Base-by-base conservation (phyloP, 73 alveolate species). In the Paramecium bursaria region DNA sequence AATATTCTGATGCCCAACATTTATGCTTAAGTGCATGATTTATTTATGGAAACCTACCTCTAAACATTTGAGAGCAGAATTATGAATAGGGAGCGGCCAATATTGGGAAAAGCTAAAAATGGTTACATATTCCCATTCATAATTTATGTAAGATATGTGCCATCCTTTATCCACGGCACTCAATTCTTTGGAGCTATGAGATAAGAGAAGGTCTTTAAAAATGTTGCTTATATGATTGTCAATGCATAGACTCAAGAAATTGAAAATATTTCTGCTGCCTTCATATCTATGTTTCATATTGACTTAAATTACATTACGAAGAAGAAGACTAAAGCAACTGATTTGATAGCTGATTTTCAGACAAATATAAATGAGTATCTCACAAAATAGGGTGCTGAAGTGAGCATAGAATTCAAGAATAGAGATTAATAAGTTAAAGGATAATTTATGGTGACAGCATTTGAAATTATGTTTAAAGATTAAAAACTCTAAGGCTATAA, bases 71-170 rank as follows among this genome's bases (percentile, higher is more conserved):
- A 79, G 23, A 53, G 85, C 11, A 79, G 76, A 79, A 73, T 79
- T 1, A 48, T 79, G 53, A 79, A 79, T 42, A 79, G 85, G 54
- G 89, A 79, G 54, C 30, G 89, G n/a, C 19, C 54, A 42, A 42
- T 79, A 4, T 49, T 79, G 4, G 89, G 89, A 4, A 79, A 79
- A 54, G 27, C 89, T n/a, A 79, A 79, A 53, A 79, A 79, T 54
- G 89, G 89, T 22, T 79, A 79, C 30, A 79, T 79, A 2, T 79
- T 79, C 73, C 89, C 89, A 14, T 79, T 73, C 31, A 53, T 39
- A 42, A 53, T 53, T 19, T 79, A 79, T 55, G 89, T 79, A 4
- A 52, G 89, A 44, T 79, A 79, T 54, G 89, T 79, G 1, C 89
- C 89, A 3, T 53, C 85, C 17, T 79, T 53, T 19, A 79, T 79